Conservation (phyloP, 2,329 filamentous ascomycete genomes). For the Cladosporium sp. region DNA sequence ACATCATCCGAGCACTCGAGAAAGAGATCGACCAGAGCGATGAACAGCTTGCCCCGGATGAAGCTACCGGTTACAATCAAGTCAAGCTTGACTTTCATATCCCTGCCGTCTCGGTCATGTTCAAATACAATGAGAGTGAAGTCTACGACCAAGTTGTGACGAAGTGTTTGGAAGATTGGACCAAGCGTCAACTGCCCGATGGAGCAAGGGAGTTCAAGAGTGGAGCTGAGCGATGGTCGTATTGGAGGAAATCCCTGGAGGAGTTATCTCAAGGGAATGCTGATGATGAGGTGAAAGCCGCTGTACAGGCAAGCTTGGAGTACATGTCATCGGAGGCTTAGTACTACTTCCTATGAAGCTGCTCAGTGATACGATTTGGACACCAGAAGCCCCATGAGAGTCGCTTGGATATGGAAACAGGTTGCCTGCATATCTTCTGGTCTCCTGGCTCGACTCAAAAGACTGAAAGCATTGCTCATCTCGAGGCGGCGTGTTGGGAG, state of each 20-base stretch:
- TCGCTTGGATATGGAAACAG: no score
- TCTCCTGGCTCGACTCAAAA: no score
- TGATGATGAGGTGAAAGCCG: neutral
- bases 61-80: neutral
- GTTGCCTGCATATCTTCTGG: no score
- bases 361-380: no score
- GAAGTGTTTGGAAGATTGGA: neutral
- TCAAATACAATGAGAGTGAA: neutral
- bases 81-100: neutral
- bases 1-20: neutral
- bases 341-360: no score
- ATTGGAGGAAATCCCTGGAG: conserved; percentile 1
- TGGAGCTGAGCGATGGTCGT: conserved; percentile 12
- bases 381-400: no score
- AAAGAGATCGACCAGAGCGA: neutral
- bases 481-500: no score
- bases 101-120: neutral
- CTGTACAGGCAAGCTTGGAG: neutral
- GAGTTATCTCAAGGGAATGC: neutral
- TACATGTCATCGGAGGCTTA: neutral
- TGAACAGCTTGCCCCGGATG: neutral
- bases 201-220: neutral
- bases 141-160: neutral
- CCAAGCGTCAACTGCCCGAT: neutral
- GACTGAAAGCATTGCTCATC: no score